phyloP scores from a whole-genome alignment of 2,329 filamentous ascomycete species.

The Chlorencoelia australis region DNA sequence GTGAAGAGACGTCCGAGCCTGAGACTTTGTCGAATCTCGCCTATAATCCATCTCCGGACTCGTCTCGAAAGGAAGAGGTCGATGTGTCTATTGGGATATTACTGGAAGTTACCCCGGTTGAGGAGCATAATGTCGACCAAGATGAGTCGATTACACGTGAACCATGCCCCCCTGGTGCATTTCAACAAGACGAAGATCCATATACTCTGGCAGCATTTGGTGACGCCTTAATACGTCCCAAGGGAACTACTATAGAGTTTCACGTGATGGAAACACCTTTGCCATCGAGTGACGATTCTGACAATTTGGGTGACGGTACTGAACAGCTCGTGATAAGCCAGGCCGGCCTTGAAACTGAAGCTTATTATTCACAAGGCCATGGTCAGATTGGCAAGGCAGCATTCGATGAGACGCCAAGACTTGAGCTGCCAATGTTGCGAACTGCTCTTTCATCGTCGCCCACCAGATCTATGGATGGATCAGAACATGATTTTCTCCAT shows the following conservation, averaged over 20 bases:
- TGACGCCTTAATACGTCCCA: too few species aligned
- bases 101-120: conserved; percentile 18
- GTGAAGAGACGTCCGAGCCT: conserved; percentile 1
- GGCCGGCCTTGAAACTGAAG: too few species aligned
- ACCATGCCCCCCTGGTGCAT: conserved; percentile 12
- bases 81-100: conserved; percentile 22
- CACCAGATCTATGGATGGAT: conserved; percentile 13
- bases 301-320: conserved; percentile 1
- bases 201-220: too few species aligned
- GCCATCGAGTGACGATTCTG: too few species aligned
- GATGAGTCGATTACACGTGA: conserved; percentile 8
- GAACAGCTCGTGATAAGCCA: too few species aligned
- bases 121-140: conserved; percentile 10
- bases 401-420: conserved; percentile 8
- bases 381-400: too few species aligned
- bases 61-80: too few species aligned
- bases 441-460: conserved; percentile 17
- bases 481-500: conserved; percentile 16
- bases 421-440: conserved; percentile 19
- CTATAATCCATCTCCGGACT: too few species aligned
- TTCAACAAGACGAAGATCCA: too few species aligned
- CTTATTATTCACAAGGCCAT: too few species aligned
- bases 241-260: too few species aligned
- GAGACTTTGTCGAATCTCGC: conserved; percentile 17
- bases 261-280: too few species aligned